Evolutionary conservation across 2,329 filamentous ascomycete genomes (phyloP).

Genomic region (Trichoderma cornu-damae): DNA sequence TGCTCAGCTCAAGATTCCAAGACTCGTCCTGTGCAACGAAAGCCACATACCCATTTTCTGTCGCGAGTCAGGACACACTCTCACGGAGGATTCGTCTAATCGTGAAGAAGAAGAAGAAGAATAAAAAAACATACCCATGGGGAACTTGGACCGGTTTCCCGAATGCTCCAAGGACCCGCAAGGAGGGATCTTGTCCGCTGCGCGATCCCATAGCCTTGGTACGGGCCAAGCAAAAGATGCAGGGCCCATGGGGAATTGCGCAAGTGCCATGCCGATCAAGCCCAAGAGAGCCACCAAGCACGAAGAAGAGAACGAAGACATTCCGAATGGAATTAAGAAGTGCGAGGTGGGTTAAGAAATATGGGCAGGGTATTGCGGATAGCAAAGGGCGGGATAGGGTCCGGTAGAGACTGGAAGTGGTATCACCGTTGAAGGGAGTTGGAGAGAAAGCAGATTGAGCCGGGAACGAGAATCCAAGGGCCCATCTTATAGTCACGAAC

Average conservation of each 20-base stretch:
- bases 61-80: not conserved
- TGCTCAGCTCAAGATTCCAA: conserved; percentile 44
- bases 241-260: conserved; percentile 35
- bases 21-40: conserved; percentile 50
- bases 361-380: no score
- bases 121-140: conserved; percentile 37
- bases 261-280: not conserved
- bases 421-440: no score
- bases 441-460: no score
- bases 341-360: no score
- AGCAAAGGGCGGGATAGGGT: no score
- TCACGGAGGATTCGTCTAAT: not conserved
- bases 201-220: conserved; percentile 46
- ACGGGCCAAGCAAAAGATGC: conserved; percentile 52
- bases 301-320: not conserved
- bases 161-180: conserved; percentile 43
- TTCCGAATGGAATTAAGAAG: not conserved
- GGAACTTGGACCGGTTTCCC: conserved; percentile 46
- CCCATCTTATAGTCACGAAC: no score
- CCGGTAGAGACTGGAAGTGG: no score
- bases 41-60: conserved; percentile 46
- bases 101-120: no score
- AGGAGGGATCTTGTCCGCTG: conserved; percentile 47
- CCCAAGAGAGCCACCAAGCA: not conserved
- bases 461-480: no score